Evolutionary conservation across 306 rosid genomes (phyloP).

Genomic region (Notholithocarpus densiflorus): DNA sequence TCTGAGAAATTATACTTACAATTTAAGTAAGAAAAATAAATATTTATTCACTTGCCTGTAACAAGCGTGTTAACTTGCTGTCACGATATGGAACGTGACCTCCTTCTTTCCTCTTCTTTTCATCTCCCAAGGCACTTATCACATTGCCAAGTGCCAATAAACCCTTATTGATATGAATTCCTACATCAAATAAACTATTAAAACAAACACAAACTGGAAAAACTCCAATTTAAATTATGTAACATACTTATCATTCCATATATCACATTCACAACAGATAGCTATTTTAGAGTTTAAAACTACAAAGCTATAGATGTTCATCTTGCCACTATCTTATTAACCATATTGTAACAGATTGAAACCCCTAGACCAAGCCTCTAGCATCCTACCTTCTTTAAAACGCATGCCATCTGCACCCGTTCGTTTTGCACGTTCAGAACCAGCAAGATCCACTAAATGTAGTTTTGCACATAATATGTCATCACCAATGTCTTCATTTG

Average conservation of each 20-base stretch:
- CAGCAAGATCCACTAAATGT: slow-evolving; percentile 93
- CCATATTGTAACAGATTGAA: neutral
- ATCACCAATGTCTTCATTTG: slow-evolving; percentile 53
- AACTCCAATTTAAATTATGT: neutral
- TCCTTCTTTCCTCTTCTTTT: slow-evolving; percentile 92
- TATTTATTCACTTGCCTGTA: slow-evolving; percentile 55
- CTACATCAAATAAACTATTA: slow-evolving; percentile 33
- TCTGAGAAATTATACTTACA: neutral
- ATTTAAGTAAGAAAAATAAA: neutral
- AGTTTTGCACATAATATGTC: slow-evolving; percentile 85
- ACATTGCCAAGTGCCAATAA: slow-evolving; percentile 90
- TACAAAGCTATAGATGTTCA: neutral
- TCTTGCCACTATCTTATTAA: neutral
- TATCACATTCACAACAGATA: neutral
- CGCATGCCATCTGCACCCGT: slow-evolving; percentile 99
- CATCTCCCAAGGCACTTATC: slow-evolving; percentile 98
- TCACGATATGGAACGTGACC: slow-evolving; percentile 96
- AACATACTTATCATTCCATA: neutral
- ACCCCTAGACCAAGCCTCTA: neutral
- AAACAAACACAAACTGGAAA: neutral
- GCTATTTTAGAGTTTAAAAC: neutral
- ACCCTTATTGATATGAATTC: slow-evolving; percentile 96
- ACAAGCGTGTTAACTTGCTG: slow-evolving; percentile 87
- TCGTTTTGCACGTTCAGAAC: slow-evolving; percentile 93
- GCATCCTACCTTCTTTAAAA: slow-evolving; percentile 75